Evolutionary conservation across 805 yeast genomes (phyloP).

Genomic region (Torulaspora indica): DNA sequence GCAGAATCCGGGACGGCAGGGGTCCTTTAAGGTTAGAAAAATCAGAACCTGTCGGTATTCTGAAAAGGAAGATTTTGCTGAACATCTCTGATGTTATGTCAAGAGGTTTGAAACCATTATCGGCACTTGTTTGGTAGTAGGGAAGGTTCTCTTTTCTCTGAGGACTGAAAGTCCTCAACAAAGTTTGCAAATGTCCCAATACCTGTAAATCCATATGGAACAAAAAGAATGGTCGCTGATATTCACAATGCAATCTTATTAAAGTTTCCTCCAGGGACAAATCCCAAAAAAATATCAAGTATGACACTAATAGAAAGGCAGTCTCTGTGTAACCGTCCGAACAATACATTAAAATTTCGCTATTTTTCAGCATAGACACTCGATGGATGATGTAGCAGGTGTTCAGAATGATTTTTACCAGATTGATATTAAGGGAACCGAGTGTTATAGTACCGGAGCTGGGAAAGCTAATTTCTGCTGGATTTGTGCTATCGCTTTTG

Average conservation of each 20-base stretch:
- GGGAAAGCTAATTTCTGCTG: slow-evolving; percentile 55
- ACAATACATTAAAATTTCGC: slow-evolving; percentile 61
- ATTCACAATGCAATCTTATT: slow-evolving; percentile 53
- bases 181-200: slow-evolving; percentile 57
- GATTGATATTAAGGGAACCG: slow-evolving; percentile 62
- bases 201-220: slow-evolving; percentile 71
- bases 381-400: slow-evolving; percentile 47
- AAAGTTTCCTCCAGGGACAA: slow-evolving; percentile 60
- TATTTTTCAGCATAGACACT: slow-evolving; percentile 19
- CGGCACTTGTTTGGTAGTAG: not conserved
- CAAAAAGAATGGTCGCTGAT: slow-evolving; percentile 76
- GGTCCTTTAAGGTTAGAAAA: slow-evolving; percentile 49
- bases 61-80: slow-evolving; percentile 34
- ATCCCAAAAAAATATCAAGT: slow-evolving; percentile 63
- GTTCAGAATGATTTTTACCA: slow-evolving; percentile 67
- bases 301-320: slow-evolving; percentile 67
- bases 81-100: slow-evolving; percentile 33
- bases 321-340: slow-evolving; percentile 93
- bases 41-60: slow-evolving; percentile 27
- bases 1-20: slow-evolving; percentile 76
- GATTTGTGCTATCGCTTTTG: slow-evolving; percentile 5
- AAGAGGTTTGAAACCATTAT: slow-evolving; percentile 10
- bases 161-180: slow-evolving; percentile 61
- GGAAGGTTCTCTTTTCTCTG: slow-evolving; percentile 18
- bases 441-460: slow-evolving; percentile 79